Percentiles rank a stretch among this genome's conserved stretches.
Conservation (phyloP, 1,284 basidiomycete genomes). For the Cutaneotrichosporon cavernicola region DNA sequence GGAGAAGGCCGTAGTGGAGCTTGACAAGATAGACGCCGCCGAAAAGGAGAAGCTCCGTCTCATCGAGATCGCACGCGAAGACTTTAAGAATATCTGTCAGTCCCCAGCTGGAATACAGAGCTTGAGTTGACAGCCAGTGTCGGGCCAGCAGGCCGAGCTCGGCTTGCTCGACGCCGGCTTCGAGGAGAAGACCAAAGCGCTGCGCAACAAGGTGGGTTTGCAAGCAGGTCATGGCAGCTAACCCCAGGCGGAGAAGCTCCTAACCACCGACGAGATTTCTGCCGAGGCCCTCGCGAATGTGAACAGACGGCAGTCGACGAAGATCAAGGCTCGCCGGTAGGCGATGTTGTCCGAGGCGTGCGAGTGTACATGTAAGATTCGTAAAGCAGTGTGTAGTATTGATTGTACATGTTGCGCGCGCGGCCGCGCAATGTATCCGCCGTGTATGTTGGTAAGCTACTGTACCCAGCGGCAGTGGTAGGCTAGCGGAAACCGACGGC, state of each 20-base stretch:
- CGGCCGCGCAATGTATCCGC: background rate
- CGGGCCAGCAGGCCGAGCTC: background rate
- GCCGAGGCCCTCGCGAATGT: background rate
- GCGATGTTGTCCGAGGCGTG: background rate
- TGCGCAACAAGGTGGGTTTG: background rate
- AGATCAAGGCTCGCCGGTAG: background rate
- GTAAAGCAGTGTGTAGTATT: background rate
- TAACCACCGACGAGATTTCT: background rate
- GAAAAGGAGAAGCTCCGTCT: conserved; percentile 12
- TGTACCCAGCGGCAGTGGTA: too few relatives aligned
- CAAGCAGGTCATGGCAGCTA: background rate
- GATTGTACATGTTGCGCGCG: conserved; percentile 7
- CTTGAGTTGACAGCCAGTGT: background rate
- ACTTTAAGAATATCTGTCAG: conserved; percentile 23
- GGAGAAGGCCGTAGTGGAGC: conserved; percentile 7
- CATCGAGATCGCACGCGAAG: conserved; percentile 17
- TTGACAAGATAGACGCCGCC: conserved; percentile 14
- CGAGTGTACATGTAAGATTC: background rate
- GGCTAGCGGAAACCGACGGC: conserved; percentile 15
- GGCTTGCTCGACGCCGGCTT: conserved; percentile 1
- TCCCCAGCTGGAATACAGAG: background rate
- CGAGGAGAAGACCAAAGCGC: too few relatives aligned
- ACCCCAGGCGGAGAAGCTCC: background rate
- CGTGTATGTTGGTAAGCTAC: background rate
- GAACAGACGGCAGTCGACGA: conserved; percentile 1